Base-by-base conservation (phyloP, 2,329 filamentous ascomycete genomes). In the Microsporum canis region DNA sequence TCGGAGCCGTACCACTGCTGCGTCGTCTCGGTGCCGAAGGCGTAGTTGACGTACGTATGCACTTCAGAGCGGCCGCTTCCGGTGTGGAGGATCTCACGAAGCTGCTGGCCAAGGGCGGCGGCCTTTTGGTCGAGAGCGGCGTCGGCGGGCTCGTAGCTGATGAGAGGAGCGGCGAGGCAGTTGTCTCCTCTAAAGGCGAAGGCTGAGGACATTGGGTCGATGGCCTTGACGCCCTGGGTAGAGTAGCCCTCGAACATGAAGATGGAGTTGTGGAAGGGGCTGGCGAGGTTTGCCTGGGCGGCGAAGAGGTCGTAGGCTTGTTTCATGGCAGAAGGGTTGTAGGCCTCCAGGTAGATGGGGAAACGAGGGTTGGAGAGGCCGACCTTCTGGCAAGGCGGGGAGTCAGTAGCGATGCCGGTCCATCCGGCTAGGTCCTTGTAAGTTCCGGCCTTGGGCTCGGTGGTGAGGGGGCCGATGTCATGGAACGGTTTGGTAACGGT, bases 181-280 rank as follows among this genome's bases (percentile, higher is more conserved):
- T 78, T 77, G 58, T 78, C 75, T 1, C 68, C 64, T 1, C 80
- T 76, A 68, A 75, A 76, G 17, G 79, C 73, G 61, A 77, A 82
- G 0, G 80, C 79, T 2, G 75, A 73, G 0, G 73, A 71, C 7
- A 68, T 66, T 31, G 63, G 65, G 53, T 68, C 63, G 43, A 79
- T 65, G 0, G 68, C 70, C 59, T 74, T 66, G 1, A 83, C 75
- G 1, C 76, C 81, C 27, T 76, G 68, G 5, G 68, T 70, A 0
- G 80, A 75, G 69, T 84, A 84, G 2, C 78, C 78, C 66, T 84
- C 82, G 60, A 84, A 80, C 76, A 83, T 78, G 70, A 83, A 79
- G 51, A 82, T 71, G 0, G 76, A 76, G 64, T 72, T 65, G 57
- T 72, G 73, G 41, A 75, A 72, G 0, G 65, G 65, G 0, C 74